These are phyloP conservation scores for Colletotrichum sp. DNA, from an alignment of 2,329 filamentous ascomycete genomes.

Conservation along the genomic window DNA sequence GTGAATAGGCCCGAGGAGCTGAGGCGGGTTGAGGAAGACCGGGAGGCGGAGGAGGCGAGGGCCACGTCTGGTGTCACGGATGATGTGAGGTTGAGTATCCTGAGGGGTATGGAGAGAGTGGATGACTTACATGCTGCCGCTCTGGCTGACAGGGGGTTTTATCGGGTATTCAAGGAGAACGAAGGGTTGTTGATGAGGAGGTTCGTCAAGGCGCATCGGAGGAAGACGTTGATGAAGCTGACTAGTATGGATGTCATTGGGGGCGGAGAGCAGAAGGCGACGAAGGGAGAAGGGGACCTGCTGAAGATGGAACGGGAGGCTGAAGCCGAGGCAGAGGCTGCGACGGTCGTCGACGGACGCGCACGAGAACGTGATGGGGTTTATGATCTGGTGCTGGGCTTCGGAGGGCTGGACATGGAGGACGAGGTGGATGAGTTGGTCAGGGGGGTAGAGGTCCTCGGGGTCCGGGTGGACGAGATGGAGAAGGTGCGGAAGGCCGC, in stretches of 20 bases:
- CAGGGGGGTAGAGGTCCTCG: background rate
- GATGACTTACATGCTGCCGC: slow-evolving; percentile 49
- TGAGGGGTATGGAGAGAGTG: slow-evolving; percentile 42
- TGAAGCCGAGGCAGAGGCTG: background rate
- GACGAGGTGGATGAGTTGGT: background rate
- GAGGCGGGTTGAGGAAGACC: background rate
- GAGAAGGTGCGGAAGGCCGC: background rate
- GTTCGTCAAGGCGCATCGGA: slow-evolving; percentile 26
- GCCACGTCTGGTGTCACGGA: slow-evolving; percentile 34
- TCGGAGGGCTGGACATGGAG: background rate
- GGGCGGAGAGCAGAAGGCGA: slow-evolving; percentile 31
- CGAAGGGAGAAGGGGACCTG: slow-evolving; percentile 25
- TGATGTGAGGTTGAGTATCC: slow-evolving; percentile 41
- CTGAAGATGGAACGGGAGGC: slow-evolving; percentile 24
- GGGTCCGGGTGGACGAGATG: background rate
- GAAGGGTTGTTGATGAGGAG: slow-evolving; percentile 40
- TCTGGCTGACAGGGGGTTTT: slow-evolving; percentile 46
- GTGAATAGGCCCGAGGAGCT: background rate
- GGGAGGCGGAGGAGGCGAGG: background rate
- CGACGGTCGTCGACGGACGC: background rate
- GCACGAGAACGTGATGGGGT: background rate
- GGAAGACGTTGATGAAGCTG: slow-evolving; percentile 1
- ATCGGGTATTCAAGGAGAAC: slow-evolving; percentile 49
- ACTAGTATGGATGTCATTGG: background rate
- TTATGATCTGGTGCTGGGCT: background rate